Evolutionary conservation across 129 eudicot species (phyloP), one percentile per base, ranked within the genome.

Genomic region (Arctium lappa): DNA sequence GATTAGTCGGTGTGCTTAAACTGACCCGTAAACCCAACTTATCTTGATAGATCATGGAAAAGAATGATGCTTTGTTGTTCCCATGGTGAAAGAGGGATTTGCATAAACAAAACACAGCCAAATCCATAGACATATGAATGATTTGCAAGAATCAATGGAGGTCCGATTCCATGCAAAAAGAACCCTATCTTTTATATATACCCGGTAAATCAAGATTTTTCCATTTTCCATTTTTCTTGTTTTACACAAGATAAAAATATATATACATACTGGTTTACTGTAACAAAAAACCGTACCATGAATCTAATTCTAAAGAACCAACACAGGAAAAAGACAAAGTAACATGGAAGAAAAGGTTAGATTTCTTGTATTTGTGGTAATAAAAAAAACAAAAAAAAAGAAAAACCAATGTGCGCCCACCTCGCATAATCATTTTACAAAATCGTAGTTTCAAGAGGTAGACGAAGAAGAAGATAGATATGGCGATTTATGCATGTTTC

Each of bases 401-500:
- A 22, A 22, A 63, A 82, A 82, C 75, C 85, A 75, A 82, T 75
- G 85, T 69, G 72, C 65, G 62, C 69, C 69, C 53, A 76, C 42
- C 33, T n/a, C 27, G 27, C 62, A 72, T 78, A 56, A 2, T 69
- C 73, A 71, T 7, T 77, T 22, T 5, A 46, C 69, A 75, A 30
- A 30, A 6, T 42, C 10, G 0, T 22, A 42, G 10, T 2, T 36
- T 72, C 29, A 12, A 37, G 40, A 72, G 56, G 77, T 12, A 73
- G 33, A 65, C 11, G 33, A 27, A 63, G 70, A 63, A 32, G 15
- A 22, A 22, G 27, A 22, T 22, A 22, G 53, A 30, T 11, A 84
- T 73, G 83, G 87, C 75, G 2, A 79, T 84, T 42, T 77, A 78
- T 72, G 68, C 79, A 77, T 83, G 86, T 72, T 69, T 77, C 37